Conservation (phyloP, 768 basidiomycete species). For the Serendipita vermifera region DNA sequence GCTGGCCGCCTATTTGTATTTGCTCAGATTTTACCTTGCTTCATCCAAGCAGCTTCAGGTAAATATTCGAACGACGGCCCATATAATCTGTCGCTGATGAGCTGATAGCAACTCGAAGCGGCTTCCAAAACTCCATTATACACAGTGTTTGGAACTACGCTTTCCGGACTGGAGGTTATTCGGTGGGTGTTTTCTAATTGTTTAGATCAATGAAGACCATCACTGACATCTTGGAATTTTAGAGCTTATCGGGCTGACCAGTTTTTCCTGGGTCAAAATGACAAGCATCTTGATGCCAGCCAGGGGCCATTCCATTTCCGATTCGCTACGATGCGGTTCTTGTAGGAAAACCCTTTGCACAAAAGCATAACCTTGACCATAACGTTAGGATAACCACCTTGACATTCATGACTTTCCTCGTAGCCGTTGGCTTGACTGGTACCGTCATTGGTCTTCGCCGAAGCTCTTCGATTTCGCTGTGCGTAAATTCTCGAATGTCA, state of each 20-base stretch:
- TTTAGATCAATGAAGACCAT: background rate
- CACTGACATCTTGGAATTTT: background rate
- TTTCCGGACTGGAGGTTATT: background rate
- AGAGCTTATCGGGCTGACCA: constrained; percentile 10
- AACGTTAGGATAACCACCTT: constrained; percentile 7
- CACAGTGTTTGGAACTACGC: constrained; percentile 7
- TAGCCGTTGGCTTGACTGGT: constrained; percentile 11
- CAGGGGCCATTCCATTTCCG: constrained; percentile 12
- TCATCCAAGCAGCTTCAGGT: background rate
- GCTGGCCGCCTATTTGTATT: constrained; percentile 3
- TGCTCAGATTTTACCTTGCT: constrained; percentile 11
- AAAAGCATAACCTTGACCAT: too few relatives aligned
- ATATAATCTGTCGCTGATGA: background rate
- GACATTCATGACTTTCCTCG: constrained; percentile 6
- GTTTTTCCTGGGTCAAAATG: constrained; percentile 6
- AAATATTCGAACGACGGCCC: background rate
- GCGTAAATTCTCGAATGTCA: too few relatives aligned
- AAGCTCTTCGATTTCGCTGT: background rate
- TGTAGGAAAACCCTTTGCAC: too few relatives aligned
- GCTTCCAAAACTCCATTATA: constrained; percentile 12
- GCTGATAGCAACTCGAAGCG: constrained; percentile 9
- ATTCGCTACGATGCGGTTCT: constrained; percentile 11
- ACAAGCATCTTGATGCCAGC: constrained; percentile 7
- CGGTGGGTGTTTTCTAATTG: background rate
- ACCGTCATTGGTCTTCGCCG: background rate